phyloP scores from a whole-genome alignment of 2,329 filamentous ascomycete genomes.

The Beauveria asiatica region DNA sequence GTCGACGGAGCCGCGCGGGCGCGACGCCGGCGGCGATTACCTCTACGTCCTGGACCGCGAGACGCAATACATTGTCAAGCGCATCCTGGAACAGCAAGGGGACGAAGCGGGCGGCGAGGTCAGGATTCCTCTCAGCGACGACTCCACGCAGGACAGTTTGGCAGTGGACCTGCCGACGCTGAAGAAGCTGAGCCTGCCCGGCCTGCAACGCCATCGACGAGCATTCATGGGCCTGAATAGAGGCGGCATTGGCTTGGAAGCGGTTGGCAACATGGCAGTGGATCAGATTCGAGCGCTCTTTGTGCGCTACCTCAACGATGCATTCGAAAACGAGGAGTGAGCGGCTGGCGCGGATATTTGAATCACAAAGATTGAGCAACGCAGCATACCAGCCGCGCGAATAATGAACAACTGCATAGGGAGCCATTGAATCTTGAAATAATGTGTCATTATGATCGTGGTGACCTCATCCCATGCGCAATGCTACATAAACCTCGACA shows the following conservation, averaged over 20 bases:
- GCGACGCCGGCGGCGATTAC: constrained; percentile 62
- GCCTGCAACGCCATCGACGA: constrained; percentile 67
- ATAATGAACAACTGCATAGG: not conserved
- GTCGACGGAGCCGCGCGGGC: constrained; percentile 57
- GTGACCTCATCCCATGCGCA: not conserved
- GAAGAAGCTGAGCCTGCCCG: constrained; percentile 59
- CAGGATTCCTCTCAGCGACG: constrained; percentile 31
- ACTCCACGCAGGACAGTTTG: constrained; percentile 36
- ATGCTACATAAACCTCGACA: not conserved
- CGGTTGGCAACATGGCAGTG: constrained; percentile 43
- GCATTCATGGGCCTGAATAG: constrained; percentile 72
- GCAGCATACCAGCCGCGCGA: not conserved
- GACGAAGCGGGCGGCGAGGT: constrained; percentile 59
- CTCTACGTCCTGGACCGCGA: constrained; percentile 71
- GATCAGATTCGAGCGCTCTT: constrained; percentile 54
- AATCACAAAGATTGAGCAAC: not conserved
- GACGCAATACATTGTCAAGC: constrained; percentile 67
- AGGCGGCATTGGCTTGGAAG: constrained; percentile 54
- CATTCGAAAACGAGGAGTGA: constrained; percentile 50
- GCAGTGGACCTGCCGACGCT: constrained; percentile 54
- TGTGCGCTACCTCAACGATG: constrained; percentile 58
- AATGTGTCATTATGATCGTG: not conserved
- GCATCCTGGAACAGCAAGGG: constrained; percentile 59
- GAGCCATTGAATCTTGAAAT: not conserved
- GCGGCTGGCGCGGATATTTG: too few species aligned